A percentile compares a stretch with the other conserved stretches of the same genome.
These are phyloP conservation scores for Tulasnella sp. DNA, from an alignment of 768 basidiomycete species.

Conservation along the genomic window DNA sequence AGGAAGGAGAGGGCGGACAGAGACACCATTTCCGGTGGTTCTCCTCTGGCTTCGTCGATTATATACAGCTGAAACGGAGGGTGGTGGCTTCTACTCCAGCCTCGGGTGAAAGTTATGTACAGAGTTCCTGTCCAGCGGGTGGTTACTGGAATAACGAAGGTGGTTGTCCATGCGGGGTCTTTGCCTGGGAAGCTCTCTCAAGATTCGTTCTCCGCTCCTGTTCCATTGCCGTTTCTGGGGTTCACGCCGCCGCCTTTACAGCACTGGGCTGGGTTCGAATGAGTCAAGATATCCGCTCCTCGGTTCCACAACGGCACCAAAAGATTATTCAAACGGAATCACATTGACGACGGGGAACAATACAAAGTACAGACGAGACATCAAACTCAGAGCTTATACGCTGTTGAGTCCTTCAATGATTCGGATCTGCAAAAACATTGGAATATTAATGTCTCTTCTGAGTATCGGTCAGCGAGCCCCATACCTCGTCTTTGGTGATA, in stretches of 20 bases:
- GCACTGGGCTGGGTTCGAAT: neutral
- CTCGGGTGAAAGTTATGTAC: neutral
- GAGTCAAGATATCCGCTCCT: neutral
- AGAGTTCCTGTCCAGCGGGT: neutral
- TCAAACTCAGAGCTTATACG: neutral
- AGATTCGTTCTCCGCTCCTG: neutral
- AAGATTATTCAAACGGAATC: neutral
- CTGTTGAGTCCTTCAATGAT: conserved; percentile 13
- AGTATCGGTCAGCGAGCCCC: conserved; percentile 32
- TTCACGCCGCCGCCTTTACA: neutral
- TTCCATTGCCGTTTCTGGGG: neutral
- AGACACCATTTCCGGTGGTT: neutral
- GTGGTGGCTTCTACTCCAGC: neutral
- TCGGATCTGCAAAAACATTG: neutral
- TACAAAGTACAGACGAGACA: neutral
- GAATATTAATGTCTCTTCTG: neutral
- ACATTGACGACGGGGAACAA: neutral
- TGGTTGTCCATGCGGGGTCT: neutral
- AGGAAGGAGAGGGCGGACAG: conserved; percentile 18
- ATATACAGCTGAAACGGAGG: neutral
- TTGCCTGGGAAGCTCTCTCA: neutral
- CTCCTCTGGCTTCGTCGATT: neutral
- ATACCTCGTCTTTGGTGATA: conserved; percentile 68
- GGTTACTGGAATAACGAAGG: neutral
- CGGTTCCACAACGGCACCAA: neutral